Base-by-base conservation (phyloP, 164 flowering plant genomes). In the Protea cynaroides region DNA sequence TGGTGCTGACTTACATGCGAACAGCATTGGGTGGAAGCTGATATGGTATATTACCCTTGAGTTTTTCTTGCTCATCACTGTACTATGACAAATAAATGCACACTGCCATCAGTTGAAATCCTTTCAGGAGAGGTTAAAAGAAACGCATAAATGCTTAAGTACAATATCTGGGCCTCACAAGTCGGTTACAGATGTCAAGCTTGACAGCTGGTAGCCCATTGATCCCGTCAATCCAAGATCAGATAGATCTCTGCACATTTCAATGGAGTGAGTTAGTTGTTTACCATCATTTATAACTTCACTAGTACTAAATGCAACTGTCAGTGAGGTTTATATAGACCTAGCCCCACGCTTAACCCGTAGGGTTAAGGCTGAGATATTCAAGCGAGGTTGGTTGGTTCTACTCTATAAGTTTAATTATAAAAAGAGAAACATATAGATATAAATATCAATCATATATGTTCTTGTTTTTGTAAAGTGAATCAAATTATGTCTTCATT, bases 21-120 rank as follows among this genome's bases (percentile, higher is more conserved):
- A 49, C 37, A 21, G 63, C 72, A 79, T 86, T 88, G 7, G 91
- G 95, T 69, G 96, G 96, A 65, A 92, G 96, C 60, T 90, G 91
- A 74, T 86, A 88, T n/a, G 96, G 95, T 72, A 90, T 83, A 43
- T 83, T 83, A 59, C 82, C 85, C 58, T 80, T 70, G 70, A 92
- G 80, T 58, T 86, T 92, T 89, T 92, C 64, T 81, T 74, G 81
- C 98, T 92, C 77, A 72, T 90, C 98, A 75, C 96, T 90, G 93
- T 81, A 84, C 86, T 78, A 87, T 68, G 82, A 75, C 78, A 80
- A 83, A 81, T 24, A 65, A 78, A 75, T 25, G 43, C 56, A 29
- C 59, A 74, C 56, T 21, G 46, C 55, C 64, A 65, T 76, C 64
- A 76, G 79, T 59, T 65, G 64, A 73, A 53, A 53, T 25, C 55